phyloP scores from a whole-genome alignment of 345 rosid species.

The Pistacia integerrima region DNA sequence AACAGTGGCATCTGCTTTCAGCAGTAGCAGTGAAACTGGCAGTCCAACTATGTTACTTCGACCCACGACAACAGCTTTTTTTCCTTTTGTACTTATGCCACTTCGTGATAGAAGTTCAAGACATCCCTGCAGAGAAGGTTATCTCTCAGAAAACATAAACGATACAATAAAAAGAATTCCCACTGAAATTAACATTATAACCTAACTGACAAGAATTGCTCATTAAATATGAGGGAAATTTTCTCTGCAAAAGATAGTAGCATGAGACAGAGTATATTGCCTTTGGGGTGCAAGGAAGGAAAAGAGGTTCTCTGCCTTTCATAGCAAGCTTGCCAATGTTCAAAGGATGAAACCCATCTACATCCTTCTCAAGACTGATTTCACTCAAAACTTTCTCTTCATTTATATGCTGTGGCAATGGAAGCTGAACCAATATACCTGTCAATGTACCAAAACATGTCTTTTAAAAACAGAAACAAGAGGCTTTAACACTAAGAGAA shows the following conservation, averaged over 20 bases:
- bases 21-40: conserved; percentile 83
- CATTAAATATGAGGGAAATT: neutral
- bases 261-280: conserved; percentile 33
- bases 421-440: conserved; percentile 96
- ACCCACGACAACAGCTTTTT: conserved; percentile 84
- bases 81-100: conserved; percentile 69
- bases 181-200: neutral
- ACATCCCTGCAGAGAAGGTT: conserved; percentile 62
- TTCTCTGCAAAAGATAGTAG: neutral
- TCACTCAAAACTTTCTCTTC: conserved; percentile 83
- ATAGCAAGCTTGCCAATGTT: conserved; percentile 95
- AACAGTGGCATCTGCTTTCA: conserved; percentile 95
- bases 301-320: conserved; percentile 96
- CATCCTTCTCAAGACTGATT: conserved; percentile 81
- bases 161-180: neutral
- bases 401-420: conserved; percentile 79
- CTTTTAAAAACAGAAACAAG: neutral
- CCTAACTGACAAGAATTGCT: neutral
- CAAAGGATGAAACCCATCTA: conserved; percentile 96
- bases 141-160: conserved; percentile 3
- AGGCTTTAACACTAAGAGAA: neutral
- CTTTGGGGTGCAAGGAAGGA: conserved; percentile 95
- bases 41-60: conserved; percentile 93
- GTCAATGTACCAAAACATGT: conserved; percentile 19
- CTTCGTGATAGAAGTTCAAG: conserved; percentile 81